phyloP scores from a whole-genome alignment of 257 asterid genomes.

The Nicotiana sylvestris region DNA sequence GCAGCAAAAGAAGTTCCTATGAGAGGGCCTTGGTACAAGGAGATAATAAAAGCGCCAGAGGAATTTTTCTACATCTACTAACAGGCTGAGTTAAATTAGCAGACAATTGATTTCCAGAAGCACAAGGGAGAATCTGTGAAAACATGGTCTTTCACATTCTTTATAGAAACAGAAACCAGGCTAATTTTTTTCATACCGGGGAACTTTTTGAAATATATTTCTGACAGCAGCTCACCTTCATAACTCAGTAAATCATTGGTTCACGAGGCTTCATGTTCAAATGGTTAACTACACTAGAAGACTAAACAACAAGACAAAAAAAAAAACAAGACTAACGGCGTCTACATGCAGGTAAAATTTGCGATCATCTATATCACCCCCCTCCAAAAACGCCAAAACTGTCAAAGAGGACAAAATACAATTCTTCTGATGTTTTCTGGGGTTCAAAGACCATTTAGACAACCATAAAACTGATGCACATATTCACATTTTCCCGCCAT shows the following conservation, averaged over 20 bases:
- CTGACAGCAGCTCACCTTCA: not conserved
- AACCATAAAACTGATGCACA: not conserved
- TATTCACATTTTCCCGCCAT: not conserved
- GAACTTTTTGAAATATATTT: not conserved
- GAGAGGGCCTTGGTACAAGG: not conserved
- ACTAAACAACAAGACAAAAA: not conserved
- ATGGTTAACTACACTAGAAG: constrained; percentile 2
- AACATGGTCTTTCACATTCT: not conserved
- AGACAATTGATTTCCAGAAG: not conserved
- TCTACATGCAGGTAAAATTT: not conserved
- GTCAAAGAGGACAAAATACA: not conserved
- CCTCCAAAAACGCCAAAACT: not conserved
- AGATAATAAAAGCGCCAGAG: not conserved
- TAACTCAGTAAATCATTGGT: not conserved
- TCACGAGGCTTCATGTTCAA: not conserved
- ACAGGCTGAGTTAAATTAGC: not conserved
- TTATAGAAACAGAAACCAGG: not conserved
- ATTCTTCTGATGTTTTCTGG: not conserved
- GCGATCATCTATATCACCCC: not conserved
- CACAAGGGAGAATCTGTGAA: not conserved
- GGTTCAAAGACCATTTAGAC: not conserved
- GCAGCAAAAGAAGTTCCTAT: constrained; percentile 29
- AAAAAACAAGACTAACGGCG: not conserved
- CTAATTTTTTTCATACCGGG: not conserved
- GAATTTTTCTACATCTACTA: not conserved